phyloP scores from a whole-genome alignment of 2,329 filamentous ascomycete species.

The Dothidotthia symphoricarpi region DNA sequence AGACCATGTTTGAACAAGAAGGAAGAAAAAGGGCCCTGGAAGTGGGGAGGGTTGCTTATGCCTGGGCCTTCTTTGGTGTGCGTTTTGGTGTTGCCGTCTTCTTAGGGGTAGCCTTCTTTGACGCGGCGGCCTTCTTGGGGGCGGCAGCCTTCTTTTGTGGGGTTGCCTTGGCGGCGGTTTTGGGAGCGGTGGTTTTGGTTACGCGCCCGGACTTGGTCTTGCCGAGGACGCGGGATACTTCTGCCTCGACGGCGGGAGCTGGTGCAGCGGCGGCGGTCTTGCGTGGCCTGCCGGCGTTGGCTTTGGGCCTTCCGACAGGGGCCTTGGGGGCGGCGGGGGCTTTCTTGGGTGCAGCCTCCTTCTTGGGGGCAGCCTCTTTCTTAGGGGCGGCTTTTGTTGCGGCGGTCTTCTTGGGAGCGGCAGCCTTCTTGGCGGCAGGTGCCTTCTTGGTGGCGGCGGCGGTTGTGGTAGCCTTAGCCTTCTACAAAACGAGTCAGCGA shows the following conservation, averaged over 20 bases:
- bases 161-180: slow-evolving; percentile 25
- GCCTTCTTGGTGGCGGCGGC: slow-evolving; percentile 28
- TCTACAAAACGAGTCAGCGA: slow-evolving; percentile 21
- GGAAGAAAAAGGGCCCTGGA: slow-evolving; percentile 11
- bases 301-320: slow-evolving; percentile 32
- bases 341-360: slow-evolving; percentile 32
- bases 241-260: slow-evolving; percentile 66
- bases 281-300: slow-evolving; percentile 47
- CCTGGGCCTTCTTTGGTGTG: slow-evolving; percentile 40
- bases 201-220: slow-evolving; percentile 88
- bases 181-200: slow-evolving; percentile 63
- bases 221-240: slow-evolving; percentile 63
- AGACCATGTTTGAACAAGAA: slow-evolving; percentile 32
- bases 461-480: slow-evolving; percentile 28
- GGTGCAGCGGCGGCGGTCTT: slow-evolving; percentile 40
- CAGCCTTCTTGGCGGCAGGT: slow-evolving; percentile 46
- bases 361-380: slow-evolving; percentile 42
- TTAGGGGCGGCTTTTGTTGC: slow-evolving; percentile 28
- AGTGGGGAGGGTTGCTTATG: slow-evolving; percentile 28
- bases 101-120: slow-evolving; percentile 50
- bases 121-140: slow-evolving; percentile 38
- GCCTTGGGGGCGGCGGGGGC: slow-evolving; percentile 27
- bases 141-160: slow-evolving; percentile 39
- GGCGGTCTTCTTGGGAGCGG: slow-evolving; percentile 49
- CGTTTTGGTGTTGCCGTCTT: slow-evolving; percentile 52